Conservation (phyloP, 768 basidiomycete genomes). For the Gelatoporia subvermispora region DNA sequence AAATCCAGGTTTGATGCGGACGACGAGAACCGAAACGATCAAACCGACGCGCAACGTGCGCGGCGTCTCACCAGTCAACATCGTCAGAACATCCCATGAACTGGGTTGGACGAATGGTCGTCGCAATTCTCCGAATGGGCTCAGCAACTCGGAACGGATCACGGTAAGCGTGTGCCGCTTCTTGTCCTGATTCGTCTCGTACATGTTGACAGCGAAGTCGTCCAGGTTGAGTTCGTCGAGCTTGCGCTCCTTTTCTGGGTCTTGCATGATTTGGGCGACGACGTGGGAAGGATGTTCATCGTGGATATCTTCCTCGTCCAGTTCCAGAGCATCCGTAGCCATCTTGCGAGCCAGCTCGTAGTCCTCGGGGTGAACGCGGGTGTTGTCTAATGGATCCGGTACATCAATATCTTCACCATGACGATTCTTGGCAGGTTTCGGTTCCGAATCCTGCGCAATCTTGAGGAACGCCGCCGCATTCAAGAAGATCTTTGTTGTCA, state of each 20-base stretch:
- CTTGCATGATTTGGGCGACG: constrained; percentile 81
- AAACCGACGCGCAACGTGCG: constrained; percentile 73
- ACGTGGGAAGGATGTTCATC: constrained; percentile 90
- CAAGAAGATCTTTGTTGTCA: constrained; percentile 85
- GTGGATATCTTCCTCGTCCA: constrained; percentile 96
- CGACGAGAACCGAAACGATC: constrained; percentile 72
- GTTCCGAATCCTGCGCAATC: constrained; percentile 69
- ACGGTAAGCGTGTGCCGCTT: constrained; percentile 88
- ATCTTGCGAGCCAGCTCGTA: constrained; percentile 98
- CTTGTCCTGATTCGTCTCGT: constrained; percentile 73
- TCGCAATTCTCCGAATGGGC: constrained; percentile 77
- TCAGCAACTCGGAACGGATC: constrained; percentile 80
- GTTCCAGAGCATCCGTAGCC: constrained; percentile 94
- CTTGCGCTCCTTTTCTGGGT: constrained; percentile 72
- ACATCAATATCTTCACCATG: constrained; percentile 61
- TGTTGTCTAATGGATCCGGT: constrained; percentile 89
- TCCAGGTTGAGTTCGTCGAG: constrained; percentile 89
- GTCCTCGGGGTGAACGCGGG: constrained; percentile 95
- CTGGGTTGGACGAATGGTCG: constrained; percentile 55
- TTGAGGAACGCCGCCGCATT: constrained; percentile 92
- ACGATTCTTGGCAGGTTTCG: constrained; percentile 54
- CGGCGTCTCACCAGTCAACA: constrained; percentile 91
- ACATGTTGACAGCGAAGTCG: constrained; percentile 92
- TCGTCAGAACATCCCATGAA: constrained; percentile 83
- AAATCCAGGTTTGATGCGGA: constrained; percentile 45